Evolutionary conservation across 139 green algal genomes (phyloP).

Genomic region (Closterium sp.): DNA sequence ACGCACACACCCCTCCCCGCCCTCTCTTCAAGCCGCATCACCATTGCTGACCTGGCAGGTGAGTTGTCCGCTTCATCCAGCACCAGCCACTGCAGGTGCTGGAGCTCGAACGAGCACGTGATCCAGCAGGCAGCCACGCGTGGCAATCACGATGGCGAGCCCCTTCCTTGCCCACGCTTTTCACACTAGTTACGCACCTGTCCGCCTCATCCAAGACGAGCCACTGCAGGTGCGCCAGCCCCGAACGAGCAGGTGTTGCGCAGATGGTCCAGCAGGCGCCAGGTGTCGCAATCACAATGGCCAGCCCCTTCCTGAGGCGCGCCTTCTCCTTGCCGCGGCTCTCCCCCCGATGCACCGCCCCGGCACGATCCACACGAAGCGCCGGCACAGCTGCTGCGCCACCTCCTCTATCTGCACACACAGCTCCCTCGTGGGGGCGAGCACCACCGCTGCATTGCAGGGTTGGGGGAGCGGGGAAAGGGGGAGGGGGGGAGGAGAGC

Average conservation of each 20-base stretch:
- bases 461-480: not conserved
- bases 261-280: conserved; percentile 93
- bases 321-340: conserved; percentile 90
- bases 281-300: conserved; percentile 79
- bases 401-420: conserved; percentile 72
- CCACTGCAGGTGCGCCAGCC: conserved; percentile 64
- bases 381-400: conserved; percentile 18
- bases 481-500: not conserved
- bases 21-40: no score
- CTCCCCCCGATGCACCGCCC: conserved; percentile 80
- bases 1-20: no score
- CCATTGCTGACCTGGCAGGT: no score
- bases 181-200: conserved; percentile 10
- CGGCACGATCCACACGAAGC: conserved; percentile 57
- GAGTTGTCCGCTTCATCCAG: no score
- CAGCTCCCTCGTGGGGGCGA: conserved; percentile 87
- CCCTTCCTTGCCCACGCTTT: no score
- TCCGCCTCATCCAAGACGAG: conserved; percentile 89
- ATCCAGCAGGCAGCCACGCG: no score
- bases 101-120: not conserved
- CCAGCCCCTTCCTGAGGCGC: conserved; percentile 74
- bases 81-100: not conserved
- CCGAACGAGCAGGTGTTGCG: conserved; percentile 74
- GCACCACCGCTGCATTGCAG: conserved; percentile 63
- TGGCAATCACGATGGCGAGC: no score